Conservation (phyloP, 2,329 filamentous ascomycete species). For the Clonostachys byssicola region DNA sequence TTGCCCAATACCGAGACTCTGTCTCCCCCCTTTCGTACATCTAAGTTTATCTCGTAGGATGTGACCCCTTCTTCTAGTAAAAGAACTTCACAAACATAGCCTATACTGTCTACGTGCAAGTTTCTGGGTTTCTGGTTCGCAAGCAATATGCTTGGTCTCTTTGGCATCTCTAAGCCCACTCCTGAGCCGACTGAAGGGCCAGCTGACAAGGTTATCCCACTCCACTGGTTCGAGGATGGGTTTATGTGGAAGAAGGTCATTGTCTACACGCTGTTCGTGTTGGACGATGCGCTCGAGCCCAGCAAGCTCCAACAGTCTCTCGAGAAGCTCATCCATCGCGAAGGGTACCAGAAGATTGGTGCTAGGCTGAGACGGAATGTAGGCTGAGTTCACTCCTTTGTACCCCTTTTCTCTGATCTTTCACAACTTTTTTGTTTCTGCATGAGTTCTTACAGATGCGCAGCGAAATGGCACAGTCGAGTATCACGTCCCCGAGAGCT, state of each 20-base stretch:
- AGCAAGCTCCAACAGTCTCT: slow-evolving; percentile 10
- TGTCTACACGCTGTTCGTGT: slow-evolving; percentile 14
- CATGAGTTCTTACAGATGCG: neutral
- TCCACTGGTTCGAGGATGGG: slow-evolving; percentile 17
- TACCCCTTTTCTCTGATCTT: neutral
- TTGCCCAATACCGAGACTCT: no score
- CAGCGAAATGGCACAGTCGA: slow-evolving; percentile 23
- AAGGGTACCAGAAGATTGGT: slow-evolving; percentile 16
- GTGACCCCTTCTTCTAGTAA: no score
- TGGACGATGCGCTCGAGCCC: slow-evolving; percentile 17
- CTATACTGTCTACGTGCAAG: no score
- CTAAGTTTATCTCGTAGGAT: no score
- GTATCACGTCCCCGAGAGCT: slow-evolving; percentile 31
- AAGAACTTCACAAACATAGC: no score
- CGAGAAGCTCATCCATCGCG: slow-evolving; percentile 5
- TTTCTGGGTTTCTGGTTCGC: no score
- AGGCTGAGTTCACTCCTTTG: neutral
- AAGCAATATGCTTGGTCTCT: no score
- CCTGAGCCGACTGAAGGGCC: neutral
- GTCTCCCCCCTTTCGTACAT: no score
- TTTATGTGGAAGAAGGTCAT: slow-evolving; percentile 12
- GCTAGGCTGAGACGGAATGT: slow-evolving; percentile 13
- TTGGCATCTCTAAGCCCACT: no score
- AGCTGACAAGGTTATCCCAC: slow-evolving; percentile 12
- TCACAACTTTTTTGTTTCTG: neutral